Conservation (phyloP, 2,329 filamentous ascomycete genomes). For the Nigrograna mackinnonii region DNA sequence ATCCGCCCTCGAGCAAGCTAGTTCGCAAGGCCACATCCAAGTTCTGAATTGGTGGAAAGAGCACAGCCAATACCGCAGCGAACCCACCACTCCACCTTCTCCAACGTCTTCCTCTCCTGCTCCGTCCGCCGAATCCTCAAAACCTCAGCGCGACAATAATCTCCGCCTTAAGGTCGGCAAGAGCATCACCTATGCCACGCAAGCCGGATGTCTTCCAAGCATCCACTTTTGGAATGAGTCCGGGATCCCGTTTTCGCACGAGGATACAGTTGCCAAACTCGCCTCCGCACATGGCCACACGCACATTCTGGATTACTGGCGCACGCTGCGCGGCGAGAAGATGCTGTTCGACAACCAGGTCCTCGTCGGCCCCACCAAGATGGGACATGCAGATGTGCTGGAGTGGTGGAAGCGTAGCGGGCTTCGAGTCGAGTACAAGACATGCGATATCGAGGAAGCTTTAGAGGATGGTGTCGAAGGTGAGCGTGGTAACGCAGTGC, state of each 20-base stretch:
- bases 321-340: slow-evolving; percentile 71
- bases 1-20: slow-evolving; percentile 83
- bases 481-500: slow-evolving; percentile 69
- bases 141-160: slow-evolving; percentile 15
- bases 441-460: slow-evolving; percentile 93
- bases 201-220: slow-evolving; percentile 76
- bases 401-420: slow-evolving; percentile 89
- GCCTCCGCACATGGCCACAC: slow-evolving; percentile 86
- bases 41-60: slow-evolving; percentile 95
- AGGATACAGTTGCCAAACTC: slow-evolving; percentile 80
- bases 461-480: slow-evolving; percentile 81
- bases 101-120: slow-evolving; percentile 12
- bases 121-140: slow-evolving; percentile 8
- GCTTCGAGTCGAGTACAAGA: slow-evolving; percentile 86
- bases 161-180: slow-evolving; percentile 78
- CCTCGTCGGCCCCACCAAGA: slow-evolving; percentile 83
- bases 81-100: slow-evolving; percentile 18
- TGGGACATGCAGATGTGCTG: slow-evolving; percentile 80
- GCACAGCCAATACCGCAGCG: slow-evolving; percentile 54
- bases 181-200: slow-evolving; percentile 79
- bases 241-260: slow-evolving; percentile 76
- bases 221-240: slow-evolving; percentile 88
- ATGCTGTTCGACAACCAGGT: slow-evolving; percentile 84
- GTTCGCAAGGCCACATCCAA: slow-evolving; percentile 78
- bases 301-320: slow-evolving; percentile 82